Base-by-base conservation (phyloP, 805 yeast genomes). In the Starmerella asiatica region DNA sequence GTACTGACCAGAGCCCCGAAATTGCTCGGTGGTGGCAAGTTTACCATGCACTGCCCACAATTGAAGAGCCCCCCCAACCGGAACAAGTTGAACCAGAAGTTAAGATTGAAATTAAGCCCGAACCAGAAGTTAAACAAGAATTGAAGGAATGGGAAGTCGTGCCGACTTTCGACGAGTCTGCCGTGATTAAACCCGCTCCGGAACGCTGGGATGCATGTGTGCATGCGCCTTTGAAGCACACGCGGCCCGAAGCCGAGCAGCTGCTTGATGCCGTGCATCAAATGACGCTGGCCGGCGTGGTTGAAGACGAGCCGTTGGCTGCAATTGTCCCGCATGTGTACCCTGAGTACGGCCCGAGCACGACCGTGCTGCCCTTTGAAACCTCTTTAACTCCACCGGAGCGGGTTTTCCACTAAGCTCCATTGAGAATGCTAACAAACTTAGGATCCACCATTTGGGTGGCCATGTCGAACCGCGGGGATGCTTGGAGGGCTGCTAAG, bases 301-400 rank as follows among this genome's bases (percentile, higher is more conserved):
- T 23, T 23, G 42, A 35, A 11, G 34, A 15, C 20, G 35, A 30
- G 21, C 43, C 41, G 18, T 45, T 38, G 29, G 23, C 17, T 14
- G 36, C 19, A 8, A 35, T 33, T 9, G 26, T 18, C 34, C 8
- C 9, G 12, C 51, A 47, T 32, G 42, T 32, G 29, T 50, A 41
- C 37, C 54, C 51, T 7, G 28, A 19, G 21, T 37, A 37, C 29
- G 55, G 54, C 17, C 46, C 46, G 20, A 21, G 49, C 8, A 32
- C 44, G 5, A 30, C 33, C 28, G 33, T 28, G 34, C 46, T 55
- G 20, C 58, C 58, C 3, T 55, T 45, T 19, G 52, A 48, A 38
- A 20, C 27, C 5, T 21, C 29, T 21, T 43, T 32, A 38, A 8
- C 18, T 8, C 39, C 41, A 2, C 27, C 48, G 12, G 52, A 48